Base-by-base conservation (phyloP, 208 protist species). In the Wallacemonas sp. region DNA sequence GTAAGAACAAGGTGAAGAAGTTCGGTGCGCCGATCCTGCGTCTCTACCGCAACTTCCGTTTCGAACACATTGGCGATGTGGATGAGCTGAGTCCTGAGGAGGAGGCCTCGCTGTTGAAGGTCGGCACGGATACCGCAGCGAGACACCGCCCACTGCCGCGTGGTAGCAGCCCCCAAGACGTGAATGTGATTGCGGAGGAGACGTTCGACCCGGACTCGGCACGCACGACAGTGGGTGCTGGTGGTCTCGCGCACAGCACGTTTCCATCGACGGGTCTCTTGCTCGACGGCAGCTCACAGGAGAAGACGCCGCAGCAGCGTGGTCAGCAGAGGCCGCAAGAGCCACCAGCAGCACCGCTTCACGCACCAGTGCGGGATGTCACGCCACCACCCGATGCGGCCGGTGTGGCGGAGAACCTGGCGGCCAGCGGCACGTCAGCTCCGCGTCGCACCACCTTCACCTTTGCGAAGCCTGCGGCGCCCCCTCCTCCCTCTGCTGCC, bases 1-100 rank as follows among this genome's bases (percentile, higher is more conserved):
- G 87, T 5, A 93, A 92, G 81, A 90, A 88, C 76, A 95, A 95
- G 74, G 83, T 93, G 56, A 79, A 81, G 62, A 90, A 90, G 69
- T 95, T 91, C 66, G 90, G 90, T 24, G 81, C 70, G 2, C 81
- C 90, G 23, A 90, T 95, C 34, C 66, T 95, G 14, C 64, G 74
- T 0, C 72, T 90, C 1, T 95, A 95, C 68, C 82, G 90, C 21
- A 61, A 81, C 46, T 93, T 95, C 54, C 86, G 90, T 27, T 79
- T 78, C 64, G 57, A 86, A 21, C 75, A 90, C 74, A 90, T 95
- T 67, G 90, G 90, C 33, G 90, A 95, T 39, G 87, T 93, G 12
- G 72, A 68, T 24, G 82, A 89, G 78, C 75, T 95, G 9, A 78
- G 76, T 11, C 41, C 68, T 33, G 60, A 44, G 23, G 90, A 95